Evolutionary conservation across 306 rosid genomes (phyloP).

Genomic region (Quercus alba): DNA sequence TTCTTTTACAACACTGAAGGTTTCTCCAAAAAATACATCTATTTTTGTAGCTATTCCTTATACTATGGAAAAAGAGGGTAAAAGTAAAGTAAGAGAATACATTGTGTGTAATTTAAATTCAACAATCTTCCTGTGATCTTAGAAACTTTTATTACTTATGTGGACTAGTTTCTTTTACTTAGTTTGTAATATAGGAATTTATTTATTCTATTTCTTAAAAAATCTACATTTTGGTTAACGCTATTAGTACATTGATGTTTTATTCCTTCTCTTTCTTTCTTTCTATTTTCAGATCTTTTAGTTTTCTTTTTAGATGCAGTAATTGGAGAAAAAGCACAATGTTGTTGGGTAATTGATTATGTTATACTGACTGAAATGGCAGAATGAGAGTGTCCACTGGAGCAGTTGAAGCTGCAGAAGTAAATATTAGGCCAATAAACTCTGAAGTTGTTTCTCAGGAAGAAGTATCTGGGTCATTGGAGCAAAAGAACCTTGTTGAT

Average conservation of each 20-base stretch:
- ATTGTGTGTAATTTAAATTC: too few relatives aligned
- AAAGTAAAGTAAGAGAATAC: too few relatives aligned
- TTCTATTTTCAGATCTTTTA: neutral
- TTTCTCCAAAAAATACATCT: neutral
- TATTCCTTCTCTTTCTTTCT: neutral
- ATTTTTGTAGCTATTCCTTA: too few relatives aligned
- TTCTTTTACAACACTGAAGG: neutral
- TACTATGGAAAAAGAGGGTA: too few relatives aligned
- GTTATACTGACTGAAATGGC: slow-evolving; percentile 18
- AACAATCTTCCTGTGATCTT: too few relatives aligned
- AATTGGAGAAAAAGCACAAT: neutral
- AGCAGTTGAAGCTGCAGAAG: slow-evolving; percentile 24
- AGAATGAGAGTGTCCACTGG: slow-evolving; percentile 50
- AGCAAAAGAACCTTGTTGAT: slow-evolving; percentile 27
- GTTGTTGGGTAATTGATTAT: neutral
- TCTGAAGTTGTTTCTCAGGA: slow-evolving; percentile 22
- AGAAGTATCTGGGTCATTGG: slow-evolving; percentile 27
- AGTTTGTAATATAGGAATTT: too few relatives aligned
- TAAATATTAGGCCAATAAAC: slow-evolving; percentile 18
- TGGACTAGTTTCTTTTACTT: too few relatives aligned
- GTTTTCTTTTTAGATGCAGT: neutral
- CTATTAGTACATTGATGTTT: too few relatives aligned
- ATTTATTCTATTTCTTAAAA: too few relatives aligned
- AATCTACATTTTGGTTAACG: too few relatives aligned
- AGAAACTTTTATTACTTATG: too few relatives aligned